Evolutionary conservation across 163 green algal genomes (phyloP).

Genomic region (Prototheca wickerhamii): DNA sequence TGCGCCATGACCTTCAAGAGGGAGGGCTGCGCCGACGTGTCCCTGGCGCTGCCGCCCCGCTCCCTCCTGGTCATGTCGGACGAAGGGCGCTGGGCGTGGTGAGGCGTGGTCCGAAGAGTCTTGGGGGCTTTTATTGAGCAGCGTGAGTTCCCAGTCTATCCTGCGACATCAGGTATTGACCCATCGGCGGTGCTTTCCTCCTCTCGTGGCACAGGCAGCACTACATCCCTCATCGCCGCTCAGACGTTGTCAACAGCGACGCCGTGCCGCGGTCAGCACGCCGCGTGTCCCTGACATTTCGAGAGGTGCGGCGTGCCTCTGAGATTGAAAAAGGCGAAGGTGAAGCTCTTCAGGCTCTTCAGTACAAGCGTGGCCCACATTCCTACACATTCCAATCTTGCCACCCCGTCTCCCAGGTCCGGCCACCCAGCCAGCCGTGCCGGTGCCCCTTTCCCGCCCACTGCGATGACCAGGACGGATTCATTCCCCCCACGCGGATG

Average conservation of each 20-base stretch:
- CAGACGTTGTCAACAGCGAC: constrained; percentile 45
- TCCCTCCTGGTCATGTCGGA: constrained; percentile 83
- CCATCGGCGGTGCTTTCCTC: too few species aligned
- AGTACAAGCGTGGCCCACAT: too few species aligned
- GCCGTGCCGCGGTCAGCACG: constrained; percentile 34
- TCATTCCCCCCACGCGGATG: constrained; percentile 57
- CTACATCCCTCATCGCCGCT: constrained; percentile 91
- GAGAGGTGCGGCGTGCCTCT: constrained; percentile 39
- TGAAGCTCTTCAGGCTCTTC: too few species aligned
- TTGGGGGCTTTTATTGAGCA: neutral
- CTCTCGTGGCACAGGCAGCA: constrained; percentile 77
- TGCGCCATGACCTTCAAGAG: constrained; percentile 81
- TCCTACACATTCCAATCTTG: neutral
- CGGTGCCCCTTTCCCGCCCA: constrained; percentile 58
- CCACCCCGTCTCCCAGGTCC: neutral
- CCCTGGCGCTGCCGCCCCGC: constrained; percentile 68
- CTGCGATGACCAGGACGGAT: constrained; percentile 71
- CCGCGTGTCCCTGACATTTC: constrained; percentile 75
- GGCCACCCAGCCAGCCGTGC: constrained; percentile 39
- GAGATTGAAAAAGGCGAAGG: too few species aligned
- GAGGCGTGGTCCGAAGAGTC: constrained; percentile 1
- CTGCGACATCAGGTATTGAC: too few species aligned
- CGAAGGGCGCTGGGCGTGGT: constrained; percentile 65
- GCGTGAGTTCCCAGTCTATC: neutral
- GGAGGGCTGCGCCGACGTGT: constrained; percentile 14